Evolutionary conservation across 108 stramenopile species (phyloP).

Genomic region (Pseudonitzschia pungens): DNA sequence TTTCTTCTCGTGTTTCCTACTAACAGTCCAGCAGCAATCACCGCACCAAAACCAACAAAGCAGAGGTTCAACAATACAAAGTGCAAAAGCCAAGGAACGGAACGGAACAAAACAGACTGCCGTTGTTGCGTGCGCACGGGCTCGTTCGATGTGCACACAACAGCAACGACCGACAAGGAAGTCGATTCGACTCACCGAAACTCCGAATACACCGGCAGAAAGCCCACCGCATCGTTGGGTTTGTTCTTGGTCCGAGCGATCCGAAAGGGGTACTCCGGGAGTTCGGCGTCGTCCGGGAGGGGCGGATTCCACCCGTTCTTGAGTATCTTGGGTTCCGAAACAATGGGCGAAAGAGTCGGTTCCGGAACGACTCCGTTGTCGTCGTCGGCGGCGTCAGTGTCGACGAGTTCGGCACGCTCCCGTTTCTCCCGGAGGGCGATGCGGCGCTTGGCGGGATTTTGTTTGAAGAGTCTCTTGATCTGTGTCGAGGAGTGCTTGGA

Average conservation of each 20-base stretch:
- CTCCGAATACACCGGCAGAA: constrained; percentile 82
- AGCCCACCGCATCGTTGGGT: constrained; percentile 73
- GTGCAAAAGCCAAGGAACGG: too few relatives aligned
- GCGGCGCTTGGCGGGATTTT: constrained; percentile 65
- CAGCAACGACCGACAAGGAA: too few relatives aligned
- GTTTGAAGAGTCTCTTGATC: constrained; percentile 80
- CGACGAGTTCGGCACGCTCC: constrained; percentile 13
- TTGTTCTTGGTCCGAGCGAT: constrained; percentile 71
- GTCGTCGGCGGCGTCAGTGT: constrained; percentile 7
- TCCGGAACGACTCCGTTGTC: constrained; percentile 24
- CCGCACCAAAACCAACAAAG: too few relatives aligned
- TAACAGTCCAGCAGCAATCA: too few relatives aligned
- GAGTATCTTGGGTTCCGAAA: constrained; percentile 57
- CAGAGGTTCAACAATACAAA: too few relatives aligned
- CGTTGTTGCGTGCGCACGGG: too few relatives aligned
- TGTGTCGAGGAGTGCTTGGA: constrained; percentile 74
- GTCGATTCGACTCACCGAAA: constrained; percentile 51
- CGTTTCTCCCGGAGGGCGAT: background rate
- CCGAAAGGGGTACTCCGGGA: constrained; percentile 69
- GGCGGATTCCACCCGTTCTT: constrained; percentile 84
- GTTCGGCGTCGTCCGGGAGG: constrained; percentile 40
- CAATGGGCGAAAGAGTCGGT: constrained; percentile 16
- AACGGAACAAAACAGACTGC: too few relatives aligned
- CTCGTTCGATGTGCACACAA: too few relatives aligned
- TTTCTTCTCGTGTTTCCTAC: too few relatives aligned